These are phyloP conservation scores for Sphaerulina vaccinii DNA, from an alignment of 2,329 filamentous ascomycete genomes.

Conservation along the genomic window DNA sequence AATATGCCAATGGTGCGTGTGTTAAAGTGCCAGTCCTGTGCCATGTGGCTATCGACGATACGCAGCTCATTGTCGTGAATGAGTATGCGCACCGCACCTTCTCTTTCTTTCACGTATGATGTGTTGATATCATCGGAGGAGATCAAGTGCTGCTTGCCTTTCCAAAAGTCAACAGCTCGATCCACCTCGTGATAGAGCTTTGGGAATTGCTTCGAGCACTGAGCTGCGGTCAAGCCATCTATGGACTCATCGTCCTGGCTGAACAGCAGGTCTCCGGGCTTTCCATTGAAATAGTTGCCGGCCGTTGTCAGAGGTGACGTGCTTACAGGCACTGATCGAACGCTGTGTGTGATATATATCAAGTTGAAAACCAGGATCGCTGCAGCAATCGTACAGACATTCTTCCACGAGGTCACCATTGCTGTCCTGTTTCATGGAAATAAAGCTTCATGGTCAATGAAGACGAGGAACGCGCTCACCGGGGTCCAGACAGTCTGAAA, in stretches of 20 bases:
- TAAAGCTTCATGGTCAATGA: too few relatives aligned
- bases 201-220: conserved; percentile 53
- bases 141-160: conserved; percentile 11
- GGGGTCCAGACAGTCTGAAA: too few relatives aligned
- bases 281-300: too few relatives aligned
- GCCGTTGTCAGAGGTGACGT: too few relatives aligned
- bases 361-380: too few relatives aligned
- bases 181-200: conserved; percentile 46
- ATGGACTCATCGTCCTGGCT: neutral
- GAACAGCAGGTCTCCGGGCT: too few relatives aligned
- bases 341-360: too few relatives aligned
- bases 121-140: conserved; percentile 14
- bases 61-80: conserved; percentile 23
- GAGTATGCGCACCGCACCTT: conserved; percentile 22
- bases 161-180: conserved; percentile 35
- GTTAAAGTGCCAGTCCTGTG: neutral
- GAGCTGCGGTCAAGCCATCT: conserved; percentile 3
- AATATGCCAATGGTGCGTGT: conserved; percentile 12
- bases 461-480: too few relatives aligned
- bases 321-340: too few relatives aligned
- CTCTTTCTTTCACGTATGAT: conserved; percentile 23
- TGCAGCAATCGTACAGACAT: too few relatives aligned
- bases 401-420: too few relatives aligned
- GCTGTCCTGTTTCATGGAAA: too few relatives aligned
- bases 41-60: conserved; percentile 16